Evolutionary conservation across 192 early-diverging fungal genomes (phyloP), one percentile per base, ranked within the genome.

Genomic region (Entomortierella beljakovae): DNA sequence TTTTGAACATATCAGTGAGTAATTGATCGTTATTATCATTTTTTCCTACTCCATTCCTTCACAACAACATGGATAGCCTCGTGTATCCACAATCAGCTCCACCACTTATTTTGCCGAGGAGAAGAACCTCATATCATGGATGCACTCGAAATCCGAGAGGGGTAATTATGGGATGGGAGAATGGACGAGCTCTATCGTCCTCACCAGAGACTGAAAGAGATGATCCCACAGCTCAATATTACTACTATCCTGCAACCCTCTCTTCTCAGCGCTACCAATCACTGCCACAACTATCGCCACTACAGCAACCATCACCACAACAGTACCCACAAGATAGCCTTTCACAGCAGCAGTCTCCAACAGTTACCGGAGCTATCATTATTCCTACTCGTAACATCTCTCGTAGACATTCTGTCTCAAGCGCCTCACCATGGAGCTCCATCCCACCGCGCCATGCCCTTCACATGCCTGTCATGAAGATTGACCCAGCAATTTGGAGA

Each of bases 381-480:
- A 25, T 38, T 2, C 31, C 51, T 29, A 59, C 26, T 34, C 33
- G 23, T 11, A 50, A 43, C 11, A 52, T 57, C 3, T 31, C 16
- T 46, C 70, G 43, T 5, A 57, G 71, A 13, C 71, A 74, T 42
- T 60, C 71, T 20, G 51, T 74, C 29, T 46, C 71, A 9, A 31
- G 29, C 6, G 71, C 62, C 0, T 49, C 70, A n/a, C 51, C 70
- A 23, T 62, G 51, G 46, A 38, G 43, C 15, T 48, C 71, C 1
- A 29, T 74, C 9, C 71, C 71, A 16, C 71, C 71, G 9, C 55
- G 63, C 16, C 71, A 74, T 46, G 71, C 71, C 29, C 49, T 74
- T 0, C 71, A 74, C 29, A 74, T 74, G 71, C 71, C 71, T 3
- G 58, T 74, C 2, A 74, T 74, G 71, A 74, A 74, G 64, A 55